A percentile compares a stretch with the other conserved stretches of the same genome.
These are phyloP conservation scores for Paraphaeosphaeria minitans DNA, from an alignment of 2,329 filamentous ascomycete genomes.

Conservation along the genomic window DNA sequence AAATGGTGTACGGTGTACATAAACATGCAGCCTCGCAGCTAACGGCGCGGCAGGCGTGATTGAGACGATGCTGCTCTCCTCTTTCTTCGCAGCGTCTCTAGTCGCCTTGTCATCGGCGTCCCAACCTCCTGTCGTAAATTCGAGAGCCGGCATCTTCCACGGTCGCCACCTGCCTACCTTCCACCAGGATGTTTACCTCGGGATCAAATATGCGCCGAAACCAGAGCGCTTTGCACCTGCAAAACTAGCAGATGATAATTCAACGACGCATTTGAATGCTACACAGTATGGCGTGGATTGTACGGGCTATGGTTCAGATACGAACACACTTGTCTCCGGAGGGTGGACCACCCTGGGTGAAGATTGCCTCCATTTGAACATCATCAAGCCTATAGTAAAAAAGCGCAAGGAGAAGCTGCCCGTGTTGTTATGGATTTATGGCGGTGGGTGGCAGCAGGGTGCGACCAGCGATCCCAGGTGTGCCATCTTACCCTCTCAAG, in stretches of 20 bases:
- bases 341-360: conserved; percentile 35
- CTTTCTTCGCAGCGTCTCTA: background rate
- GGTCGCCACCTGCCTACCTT: conserved; percentile 35
- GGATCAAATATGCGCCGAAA: conserved; percentile 37
- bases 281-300: conserved; percentile 37
- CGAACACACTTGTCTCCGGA: conserved; percentile 24
- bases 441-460: conserved; percentile 42
- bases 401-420: conserved; percentile 22
- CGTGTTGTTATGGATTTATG: conserved; percentile 42
- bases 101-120: background rate
- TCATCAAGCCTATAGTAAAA: conserved; percentile 30
- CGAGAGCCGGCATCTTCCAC: conserved; percentile 33
- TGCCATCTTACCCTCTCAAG: background rate
- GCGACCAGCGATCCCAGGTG: conserved; percentile 40
- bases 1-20: background rate
- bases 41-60: background rate
- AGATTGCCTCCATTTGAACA: conserved; percentile 55
- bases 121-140: conserved; percentile 23
- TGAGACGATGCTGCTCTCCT: background rate
- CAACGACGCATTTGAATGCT: conserved; percentile 21
- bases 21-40: conserved; percentile 1
- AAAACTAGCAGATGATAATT: conserved; percentile 19
- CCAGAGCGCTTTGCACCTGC: conserved; percentile 34
- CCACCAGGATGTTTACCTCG: conserved; percentile 37
- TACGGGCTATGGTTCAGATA: conserved; percentile 34